Conservation (phyloP, 2,329 filamentous ascomycete species). For the Ophiocordyceps camponoti-floridani region DNA sequence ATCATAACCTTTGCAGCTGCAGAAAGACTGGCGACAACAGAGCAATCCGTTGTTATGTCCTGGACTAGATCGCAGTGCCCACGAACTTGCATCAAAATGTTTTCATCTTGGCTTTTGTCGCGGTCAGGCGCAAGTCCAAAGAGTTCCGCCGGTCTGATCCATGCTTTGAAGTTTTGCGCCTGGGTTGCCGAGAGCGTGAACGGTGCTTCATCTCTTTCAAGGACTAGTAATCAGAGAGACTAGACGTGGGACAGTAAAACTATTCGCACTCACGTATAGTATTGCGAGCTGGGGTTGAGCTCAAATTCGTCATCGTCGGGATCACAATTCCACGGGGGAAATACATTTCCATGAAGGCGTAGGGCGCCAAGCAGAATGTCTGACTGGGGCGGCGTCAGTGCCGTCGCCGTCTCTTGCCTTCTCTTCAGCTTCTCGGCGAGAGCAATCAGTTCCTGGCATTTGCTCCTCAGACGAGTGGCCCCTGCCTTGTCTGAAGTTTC, state of each 20-base stretch:
- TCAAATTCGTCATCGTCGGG: conserved; percentile 46
- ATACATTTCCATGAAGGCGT: conserved; percentile 63
- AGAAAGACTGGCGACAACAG: conserved; percentile 88
- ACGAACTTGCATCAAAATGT: conserved; percentile 35
- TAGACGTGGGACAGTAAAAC: background rate
- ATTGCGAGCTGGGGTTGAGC: conserved; percentile 23
- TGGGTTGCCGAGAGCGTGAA: conserved; percentile 63
- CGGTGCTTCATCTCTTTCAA: conserved; percentile 43
- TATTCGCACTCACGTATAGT: conserved; percentile 42
- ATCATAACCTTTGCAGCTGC: conserved; percentile 55
- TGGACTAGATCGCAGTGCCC: conserved; percentile 70
- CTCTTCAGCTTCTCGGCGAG: conserved; percentile 61
- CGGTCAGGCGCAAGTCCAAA: conserved; percentile 13
- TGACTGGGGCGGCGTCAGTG: background rate
- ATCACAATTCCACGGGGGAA: conserved; percentile 64
- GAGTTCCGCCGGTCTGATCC: conserved; percentile 61
- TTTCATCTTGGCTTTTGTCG: conserved; percentile 14
- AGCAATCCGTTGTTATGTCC: conserved; percentile 90
- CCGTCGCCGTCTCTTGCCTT: conserved; percentile 2
- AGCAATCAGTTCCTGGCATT: conserved; percentile 51
- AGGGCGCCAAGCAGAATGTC: conserved; percentile 53
- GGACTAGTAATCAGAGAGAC: background rate
- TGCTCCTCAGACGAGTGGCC: conserved; percentile 45
- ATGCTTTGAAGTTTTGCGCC: conserved; percentile 57
- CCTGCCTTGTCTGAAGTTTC: conserved; percentile 43